A percentile compares a stretch with the other conserved stretches of the same genome.
These are phyloP conservation scores for Ophiognomonia clavigignenti-juglandacearum DNA, from an alignment of 2,329 filamentous ascomycete genomes.

Conservation along the genomic window DNA sequence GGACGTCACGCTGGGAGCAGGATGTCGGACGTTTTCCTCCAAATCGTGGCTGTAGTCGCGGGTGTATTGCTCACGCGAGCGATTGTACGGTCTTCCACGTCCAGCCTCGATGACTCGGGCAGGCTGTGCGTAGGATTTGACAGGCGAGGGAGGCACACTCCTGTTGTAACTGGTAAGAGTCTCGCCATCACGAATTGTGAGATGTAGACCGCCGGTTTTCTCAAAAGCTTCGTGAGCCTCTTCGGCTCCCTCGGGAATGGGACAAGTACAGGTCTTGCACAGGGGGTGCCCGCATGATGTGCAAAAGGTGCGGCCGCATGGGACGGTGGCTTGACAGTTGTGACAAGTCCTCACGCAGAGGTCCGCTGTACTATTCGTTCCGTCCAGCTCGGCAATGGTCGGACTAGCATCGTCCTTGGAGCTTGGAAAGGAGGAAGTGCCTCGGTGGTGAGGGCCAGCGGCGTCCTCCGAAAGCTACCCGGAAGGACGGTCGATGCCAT, in stretches of 20 bases:
- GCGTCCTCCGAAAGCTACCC: slow-evolving; percentile 43
- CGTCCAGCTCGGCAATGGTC: slow-evolving; percentile 25
- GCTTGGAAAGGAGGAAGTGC: background rate
- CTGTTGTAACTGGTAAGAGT: slow-evolving; percentile 16
- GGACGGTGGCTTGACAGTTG: slow-evolving; percentile 39
- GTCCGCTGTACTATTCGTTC: slow-evolving; percentile 19
- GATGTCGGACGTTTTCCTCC: background rate
- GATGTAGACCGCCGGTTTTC: slow-evolving; percentile 8
- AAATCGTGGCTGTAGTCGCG: background rate
- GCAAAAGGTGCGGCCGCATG: slow-evolving; percentile 33
- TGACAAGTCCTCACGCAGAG: slow-evolving; percentile 37
- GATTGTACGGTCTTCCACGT: background rate
- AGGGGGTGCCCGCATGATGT: slow-evolving; percentile 45
- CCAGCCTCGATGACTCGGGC: background rate
- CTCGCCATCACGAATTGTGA: slow-evolving; percentile 15
- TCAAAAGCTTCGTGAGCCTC: slow-evolving; percentile 20
- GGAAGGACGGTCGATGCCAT: slow-evolving; percentile 39
- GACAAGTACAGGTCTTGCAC: slow-evolving; percentile 41
- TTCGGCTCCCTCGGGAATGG: slow-evolving; percentile 23
- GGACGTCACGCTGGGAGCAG: background rate
- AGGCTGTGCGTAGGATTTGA: slow-evolving; percentile 1
- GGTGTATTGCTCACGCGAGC: background rate
- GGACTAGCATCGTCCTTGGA: slow-evolving; percentile 15
- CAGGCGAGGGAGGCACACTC: slow-evolving; percentile 4
- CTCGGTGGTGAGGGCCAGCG: background rate